Evolutionary conservation across 164 flowering plant genomes (phyloP).

Genomic region (Cinnamomum chago): DNA sequence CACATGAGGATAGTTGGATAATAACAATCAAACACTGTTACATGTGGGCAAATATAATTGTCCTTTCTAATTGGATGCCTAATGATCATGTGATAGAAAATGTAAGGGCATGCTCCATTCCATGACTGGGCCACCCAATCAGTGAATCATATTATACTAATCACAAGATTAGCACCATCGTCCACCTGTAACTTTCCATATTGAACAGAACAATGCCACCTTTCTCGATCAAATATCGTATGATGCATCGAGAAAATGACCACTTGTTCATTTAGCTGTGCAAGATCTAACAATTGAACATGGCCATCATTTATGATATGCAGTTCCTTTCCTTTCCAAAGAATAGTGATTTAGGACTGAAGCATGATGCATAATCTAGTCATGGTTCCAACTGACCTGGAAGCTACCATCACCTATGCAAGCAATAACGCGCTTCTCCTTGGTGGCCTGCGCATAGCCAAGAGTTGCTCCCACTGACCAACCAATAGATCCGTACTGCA

Average conservation of each 20-base stretch:
- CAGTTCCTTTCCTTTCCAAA: not conserved
- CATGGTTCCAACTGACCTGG: conserved; percentile 42
- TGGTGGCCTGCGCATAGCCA: conserved; percentile 83
- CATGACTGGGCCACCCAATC: too few species aligned
- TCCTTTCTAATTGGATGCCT: too few species aligned
- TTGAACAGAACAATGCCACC: too few species aligned
- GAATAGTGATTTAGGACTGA: not conserved
- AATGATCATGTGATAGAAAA: too few species aligned
- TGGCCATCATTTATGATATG: not conserved
- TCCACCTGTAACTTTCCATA: too few species aligned
- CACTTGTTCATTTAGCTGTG: not conserved
- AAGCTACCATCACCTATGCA: conserved; percentile 90
- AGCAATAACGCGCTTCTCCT: conserved; percentile 75
- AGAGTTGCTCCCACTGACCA: conserved; percentile 97
- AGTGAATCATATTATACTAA: too few species aligned
- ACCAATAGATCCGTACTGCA: conserved; percentile 92
- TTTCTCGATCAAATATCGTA: not conserved
- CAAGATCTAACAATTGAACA: not conserved
- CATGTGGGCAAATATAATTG: too few species aligned
- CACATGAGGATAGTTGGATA: too few species aligned
- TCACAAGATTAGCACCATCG: too few species aligned
- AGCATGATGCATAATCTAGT: not conserved
- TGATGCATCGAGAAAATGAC: not conserved
- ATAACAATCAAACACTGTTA: too few species aligned
- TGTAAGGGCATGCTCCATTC: too few species aligned